Conservation (phyloP, 2,329 filamentous ascomycete species). For the Macroventuria anomochaeta region DNA sequence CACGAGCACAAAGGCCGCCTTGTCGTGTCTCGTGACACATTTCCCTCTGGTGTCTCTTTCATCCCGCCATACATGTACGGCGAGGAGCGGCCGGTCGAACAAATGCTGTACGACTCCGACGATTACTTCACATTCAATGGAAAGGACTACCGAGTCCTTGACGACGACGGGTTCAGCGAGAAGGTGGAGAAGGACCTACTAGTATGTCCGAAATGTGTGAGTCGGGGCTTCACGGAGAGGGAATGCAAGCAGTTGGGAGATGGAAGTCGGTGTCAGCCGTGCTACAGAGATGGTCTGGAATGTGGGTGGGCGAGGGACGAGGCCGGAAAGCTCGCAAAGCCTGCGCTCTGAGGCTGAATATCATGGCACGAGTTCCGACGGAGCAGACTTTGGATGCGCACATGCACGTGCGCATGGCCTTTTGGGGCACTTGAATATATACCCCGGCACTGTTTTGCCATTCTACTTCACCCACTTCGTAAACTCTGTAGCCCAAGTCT, state of each 20-base stretch:
- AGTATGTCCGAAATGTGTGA: slow-evolving; percentile 22
- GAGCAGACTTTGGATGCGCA: neutral
- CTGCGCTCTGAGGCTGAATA: too few relatives aligned
- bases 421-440: too few relatives aligned
- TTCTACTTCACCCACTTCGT: too few relatives aligned
- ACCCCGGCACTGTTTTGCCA: too few relatives aligned
- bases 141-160: slow-evolving; percentile 31
- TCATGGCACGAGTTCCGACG: too few relatives aligned
- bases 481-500: too few relatives aligned
- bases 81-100: slow-evolving; percentile 39
- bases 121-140: slow-evolving; percentile 38
- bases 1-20: slow-evolving; percentile 32
- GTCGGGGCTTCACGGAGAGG: slow-evolving; percentile 13
- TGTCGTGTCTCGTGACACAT: slow-evolving; percentile 32
- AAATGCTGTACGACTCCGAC: slow-evolving; percentile 38
- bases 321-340: slow-evolving; percentile 6
- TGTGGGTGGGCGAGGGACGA: slow-evolving; percentile 21
- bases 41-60: slow-evolving; percentile 24
- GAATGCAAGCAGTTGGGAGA: slow-evolving; percentile 25
- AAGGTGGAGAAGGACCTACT: slow-evolving; percentile 22
- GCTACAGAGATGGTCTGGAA: slow-evolving; percentile 7
- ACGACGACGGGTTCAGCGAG: slow-evolving; percentile 30
- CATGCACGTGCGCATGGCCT: too few relatives aligned
- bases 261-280: slow-evolving; percentile 25
- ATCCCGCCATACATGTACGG: slow-evolving; percentile 48